phyloP scores from a whole-genome alignment of 139 green algal species.

The Spirogloea muscicola region DNA sequence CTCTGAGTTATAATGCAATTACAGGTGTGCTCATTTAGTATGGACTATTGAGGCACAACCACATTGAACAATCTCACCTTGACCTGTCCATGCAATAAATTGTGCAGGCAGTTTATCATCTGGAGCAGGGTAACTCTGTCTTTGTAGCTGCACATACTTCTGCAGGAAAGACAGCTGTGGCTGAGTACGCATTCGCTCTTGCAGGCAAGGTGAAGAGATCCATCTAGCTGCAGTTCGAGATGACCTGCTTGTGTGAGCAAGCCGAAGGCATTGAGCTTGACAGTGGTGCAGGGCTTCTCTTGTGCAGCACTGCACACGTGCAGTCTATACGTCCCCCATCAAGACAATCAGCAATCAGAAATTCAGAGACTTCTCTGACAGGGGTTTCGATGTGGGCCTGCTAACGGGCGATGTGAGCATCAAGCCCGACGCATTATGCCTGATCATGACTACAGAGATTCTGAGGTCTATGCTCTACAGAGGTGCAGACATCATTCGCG shows the following conservation, averaged over 20 bases:
- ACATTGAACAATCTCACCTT: background rate
- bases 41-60: too few relatives aligned
- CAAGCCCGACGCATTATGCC: conserved; percentile 74
- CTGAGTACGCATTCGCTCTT: conserved; percentile 95
- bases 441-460: conserved; percentile 99
- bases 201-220: conserved; percentile 58
- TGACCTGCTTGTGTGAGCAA: too few relatives aligned
- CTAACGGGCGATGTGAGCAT: conserved; percentile 94
- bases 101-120: conserved; percentile 64
- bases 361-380: conserved; percentile 89
- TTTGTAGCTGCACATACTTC: conserved; percentile 85
- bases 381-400: conserved; percentile 65
- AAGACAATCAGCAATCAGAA: conserved; percentile 99
- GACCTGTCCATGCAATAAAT: background rate
- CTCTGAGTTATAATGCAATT: too few relatives aligned
- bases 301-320: conserved; percentile 57
- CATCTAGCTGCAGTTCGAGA: too few relatives aligned
- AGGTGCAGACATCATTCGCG: conserved; percentile 77
- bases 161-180: conserved; percentile 94
- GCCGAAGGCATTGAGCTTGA: too few relatives aligned
- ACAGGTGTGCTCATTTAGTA: too few relatives aligned
- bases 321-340: conserved; percentile 94
- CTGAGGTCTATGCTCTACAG: conserved; percentile 90
- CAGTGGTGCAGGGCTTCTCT: too few relatives aligned
- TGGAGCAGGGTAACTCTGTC: conserved; percentile 58